A percentile compares a stretch with the other conserved stretches of the same genome.
Evolutionary conservation across 2,329 filamentous ascomycete genomes (phyloP).

Genomic region (Cercospora canescens): DNA sequence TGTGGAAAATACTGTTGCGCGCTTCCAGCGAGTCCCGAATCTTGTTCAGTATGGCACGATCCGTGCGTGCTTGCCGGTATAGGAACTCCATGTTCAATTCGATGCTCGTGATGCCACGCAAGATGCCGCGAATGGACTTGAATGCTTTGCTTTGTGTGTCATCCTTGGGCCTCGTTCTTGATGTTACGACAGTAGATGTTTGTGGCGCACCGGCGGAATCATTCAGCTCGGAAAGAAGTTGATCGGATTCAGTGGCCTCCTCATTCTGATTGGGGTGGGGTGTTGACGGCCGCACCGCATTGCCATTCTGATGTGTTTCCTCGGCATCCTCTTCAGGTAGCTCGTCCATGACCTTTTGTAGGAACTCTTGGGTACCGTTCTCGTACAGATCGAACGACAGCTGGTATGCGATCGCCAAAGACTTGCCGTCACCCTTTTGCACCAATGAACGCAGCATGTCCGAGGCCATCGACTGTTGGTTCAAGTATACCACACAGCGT

Average conservation of each 20-base stretch:
- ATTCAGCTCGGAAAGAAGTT: conserved; percentile 58
- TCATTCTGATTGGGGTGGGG: conserved; percentile 39
- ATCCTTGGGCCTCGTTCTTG: conserved; percentile 45
- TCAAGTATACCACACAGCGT: conserved; percentile 93
- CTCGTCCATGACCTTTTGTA: conserved; percentile 82
- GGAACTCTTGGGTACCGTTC: conserved; percentile 96
- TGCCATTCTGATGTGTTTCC: conserved; percentile 44
- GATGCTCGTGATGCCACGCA: conserved; percentile 91
- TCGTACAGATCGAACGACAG: conserved; percentile 98
- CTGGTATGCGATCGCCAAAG: conserved; percentile 87
- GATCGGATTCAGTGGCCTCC: conserved; percentile 59
- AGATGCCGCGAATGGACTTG: conserved; percentile 59
- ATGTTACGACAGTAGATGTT: conserved; percentile 55
- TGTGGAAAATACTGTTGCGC: conserved; percentile 97
- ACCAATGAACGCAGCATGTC: conserved; percentile 81
- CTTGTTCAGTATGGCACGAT: conserved; percentile 91
- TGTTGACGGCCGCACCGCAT: conserved; percentile 35
- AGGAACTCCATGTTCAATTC: conserved; percentile 95
- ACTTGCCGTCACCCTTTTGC: conserved; percentile 72
- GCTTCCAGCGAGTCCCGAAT: conserved; percentile 93
- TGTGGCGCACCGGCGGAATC: conserved; percentile 52
- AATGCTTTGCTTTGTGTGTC: conserved; percentile 57
- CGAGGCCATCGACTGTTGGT: conserved; percentile 87
- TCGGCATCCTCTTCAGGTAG: conserved; percentile 62
- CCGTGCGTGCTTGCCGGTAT: conserved; percentile 86